Percentiles rank a stretch among this genome's conserved stretches.
Evolutionary conservation across 2,329 filamentous ascomycete genomes (phyloP).

Genomic region (Aspergillus pseudoglaucus): DNA sequence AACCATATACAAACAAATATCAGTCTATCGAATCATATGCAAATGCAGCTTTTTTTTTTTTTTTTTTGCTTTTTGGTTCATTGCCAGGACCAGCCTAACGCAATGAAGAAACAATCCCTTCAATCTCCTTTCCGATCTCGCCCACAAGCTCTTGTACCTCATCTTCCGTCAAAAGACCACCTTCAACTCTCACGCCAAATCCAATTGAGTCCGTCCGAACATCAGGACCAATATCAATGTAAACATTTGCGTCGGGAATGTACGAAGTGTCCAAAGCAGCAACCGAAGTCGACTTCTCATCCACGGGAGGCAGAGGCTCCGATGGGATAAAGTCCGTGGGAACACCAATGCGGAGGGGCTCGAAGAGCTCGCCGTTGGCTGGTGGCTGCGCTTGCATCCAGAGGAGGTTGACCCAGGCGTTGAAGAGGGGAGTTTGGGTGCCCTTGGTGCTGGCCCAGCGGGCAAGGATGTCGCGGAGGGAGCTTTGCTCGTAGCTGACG

Average conservation of each 20-base stretch:
- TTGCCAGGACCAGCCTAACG: neutral
- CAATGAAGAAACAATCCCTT: slow-evolving; percentile 6
- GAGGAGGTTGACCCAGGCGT: slow-evolving; percentile 27
- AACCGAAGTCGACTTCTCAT: slow-evolving; percentile 13
- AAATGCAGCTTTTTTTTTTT: too few species aligned
- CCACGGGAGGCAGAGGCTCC: slow-evolving; percentile 4
- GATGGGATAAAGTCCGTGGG: slow-evolving; percentile 21
- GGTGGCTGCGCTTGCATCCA: slow-evolving; percentile 16
- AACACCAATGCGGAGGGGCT: slow-evolving; percentile 18
- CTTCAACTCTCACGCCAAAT: slow-evolving; percentile 23
- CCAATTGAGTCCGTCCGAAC: slow-evolving; percentile 17
- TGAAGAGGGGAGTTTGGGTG: slow-evolving; percentile 17
- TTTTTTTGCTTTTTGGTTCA: neutral
- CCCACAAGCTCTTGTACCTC: slow-evolving; percentile 13
- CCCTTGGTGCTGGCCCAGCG: slow-evolving; percentile 9
- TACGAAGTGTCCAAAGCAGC: slow-evolving; percentile 17
- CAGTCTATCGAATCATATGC: too few species aligned
- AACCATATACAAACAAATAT: too few species aligned
- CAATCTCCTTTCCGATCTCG: slow-evolving; percentile 16
- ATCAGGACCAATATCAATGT: slow-evolving; percentile 22
- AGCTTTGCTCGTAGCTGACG: slow-evolving; percentile 24
- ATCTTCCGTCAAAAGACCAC: slow-evolving; percentile 11
- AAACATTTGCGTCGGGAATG: slow-evolving; percentile 17
- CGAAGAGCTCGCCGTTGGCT: slow-evolving; percentile 10
- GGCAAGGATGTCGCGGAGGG: slow-evolving; percentile 17